Conservation (phyloP, 163 green algal genomes). For the Prototheca wickerhamii region DNA sequence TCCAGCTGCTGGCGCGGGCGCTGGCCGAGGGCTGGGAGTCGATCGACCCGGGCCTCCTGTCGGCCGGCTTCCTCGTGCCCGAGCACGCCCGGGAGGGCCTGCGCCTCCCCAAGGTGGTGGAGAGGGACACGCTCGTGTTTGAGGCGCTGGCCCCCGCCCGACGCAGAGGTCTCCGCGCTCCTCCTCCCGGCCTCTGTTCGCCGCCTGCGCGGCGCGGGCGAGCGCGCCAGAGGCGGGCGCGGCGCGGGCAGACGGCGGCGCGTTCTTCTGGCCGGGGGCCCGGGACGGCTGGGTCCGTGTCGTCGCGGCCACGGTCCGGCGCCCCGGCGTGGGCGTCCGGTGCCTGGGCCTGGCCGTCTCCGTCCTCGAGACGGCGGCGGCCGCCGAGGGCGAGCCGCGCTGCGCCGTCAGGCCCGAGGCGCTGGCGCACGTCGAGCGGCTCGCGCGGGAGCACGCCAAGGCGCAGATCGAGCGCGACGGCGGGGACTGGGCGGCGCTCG, state of each 20-base stretch:
- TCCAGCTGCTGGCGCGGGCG: background rate
- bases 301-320: constrained; percentile 10
- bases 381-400: background rate
- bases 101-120: too few species aligned
- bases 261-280: constrained; percentile 5
- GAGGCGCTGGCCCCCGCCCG: too few species aligned
- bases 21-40: background rate
- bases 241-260: too few species aligned
- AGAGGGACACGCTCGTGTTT: too few species aligned
- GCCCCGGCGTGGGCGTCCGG: constrained; percentile 10
- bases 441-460: background rate
- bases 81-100: too few species aligned
- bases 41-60: too few species aligned
- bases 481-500: background rate
- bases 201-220: too few species aligned
- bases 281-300: constrained; percentile 15
- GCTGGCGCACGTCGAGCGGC: background rate
- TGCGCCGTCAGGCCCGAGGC: constrained; percentile 1
- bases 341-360: constrained; percentile 17
- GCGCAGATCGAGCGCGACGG: background rate
- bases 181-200: too few species aligned
- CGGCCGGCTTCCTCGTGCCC: too few species aligned
- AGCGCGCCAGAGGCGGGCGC: too few species aligned
- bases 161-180: too few species aligned
- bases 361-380: constrained; percentile 7